phyloP scores from a whole-genome alignment of 169 alveolate species.

The Babesia bigemina region DNA sequence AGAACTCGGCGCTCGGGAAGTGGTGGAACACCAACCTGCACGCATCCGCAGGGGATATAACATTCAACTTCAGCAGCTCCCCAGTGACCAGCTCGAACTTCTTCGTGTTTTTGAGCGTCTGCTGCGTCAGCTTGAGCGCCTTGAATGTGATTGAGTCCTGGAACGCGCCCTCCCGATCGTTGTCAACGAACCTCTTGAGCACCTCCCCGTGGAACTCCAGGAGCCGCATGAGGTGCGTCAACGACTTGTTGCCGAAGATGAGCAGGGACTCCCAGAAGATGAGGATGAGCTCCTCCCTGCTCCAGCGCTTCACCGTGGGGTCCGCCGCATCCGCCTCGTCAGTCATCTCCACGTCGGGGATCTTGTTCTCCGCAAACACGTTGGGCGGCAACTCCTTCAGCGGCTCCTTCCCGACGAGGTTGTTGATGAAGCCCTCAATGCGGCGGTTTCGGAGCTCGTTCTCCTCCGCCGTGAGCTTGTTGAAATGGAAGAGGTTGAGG shows the following conservation, averaged over 20 bases:
- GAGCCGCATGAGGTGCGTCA: conserved; percentile 56
- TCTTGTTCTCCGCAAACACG: conserved; percentile 46
- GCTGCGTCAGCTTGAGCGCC: conserved; percentile 33
- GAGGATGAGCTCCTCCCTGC: conserved; percentile 40
- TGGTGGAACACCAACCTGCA: conserved; percentile 27
- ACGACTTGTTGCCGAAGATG: conserved; percentile 55
- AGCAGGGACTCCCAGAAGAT: conserved; percentile 67
- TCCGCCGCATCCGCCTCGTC: conserved; percentile 2
- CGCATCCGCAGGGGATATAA: conserved; percentile 26
- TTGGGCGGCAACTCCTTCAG: conserved; percentile 50
- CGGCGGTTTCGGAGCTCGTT: conserved; percentile 57
- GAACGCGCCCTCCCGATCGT: conserved; percentile 28
- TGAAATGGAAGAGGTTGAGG: conserved; percentile 62
- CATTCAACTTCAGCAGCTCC: conserved; percentile 11
- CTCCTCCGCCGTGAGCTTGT: conserved; percentile 56
- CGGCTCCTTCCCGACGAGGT: conserved; percentile 40
- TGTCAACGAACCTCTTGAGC: conserved; percentile 22
- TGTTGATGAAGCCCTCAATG: conserved; percentile 51
- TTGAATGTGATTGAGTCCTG: conserved; percentile 41
- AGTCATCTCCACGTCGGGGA: conserved; percentile 22
- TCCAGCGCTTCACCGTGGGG: conserved; percentile 27
- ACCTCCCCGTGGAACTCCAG: conserved; percentile 55
- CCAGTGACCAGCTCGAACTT: conserved; percentile 48
- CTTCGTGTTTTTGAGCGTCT: conserved; percentile 37
- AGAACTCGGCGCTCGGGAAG: conserved; percentile 41